Evolutionary conservation across 208 protist genomes (phyloP), one percentile per base, ranked within the genome.

Genomic region (Sergeia podlipaevii): DNA sequence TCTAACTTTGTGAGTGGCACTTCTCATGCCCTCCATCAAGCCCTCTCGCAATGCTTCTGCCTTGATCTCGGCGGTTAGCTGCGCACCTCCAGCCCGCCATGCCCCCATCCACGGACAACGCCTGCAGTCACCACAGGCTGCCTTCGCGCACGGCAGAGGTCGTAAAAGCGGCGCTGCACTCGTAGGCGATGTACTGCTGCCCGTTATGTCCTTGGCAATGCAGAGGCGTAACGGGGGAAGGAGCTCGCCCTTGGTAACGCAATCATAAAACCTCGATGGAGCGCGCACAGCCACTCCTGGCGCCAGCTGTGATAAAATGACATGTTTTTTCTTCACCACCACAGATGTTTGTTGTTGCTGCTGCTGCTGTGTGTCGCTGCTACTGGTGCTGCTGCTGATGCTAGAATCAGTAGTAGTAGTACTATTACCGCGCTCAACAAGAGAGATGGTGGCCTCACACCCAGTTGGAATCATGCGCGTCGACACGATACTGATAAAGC

Each of bases 41-140:
- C 15, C 5, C 11, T 28, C 37, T 20, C 47, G 61, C 3, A 77
- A 37, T 28, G 56, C 18, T 27, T 72, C 62, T 10, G 70, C 39
- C 21, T 80, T 83, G 50, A 74, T 52, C 6, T 64, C 67, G 21
- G 51, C 53, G 10, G 74, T 65, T n/a, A 72, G 61, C 7, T 52
- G 27, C 2, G 30, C 27, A 4, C 59, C 47, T 52, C 52, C 2
- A 39, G 29, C 18, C 4, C 28, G 30, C 54, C 53, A 7, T 67
- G 49, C 36, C 5, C 68, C 67, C 77, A 91, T 89, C 86, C 86
- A 93, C 23, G 82, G 86, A 55, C 82, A 91, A 3, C 70, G 68
- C 24, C n/a, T 10, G 42, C 86, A 93, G 4, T 33, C 60, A 23
- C 37, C 51, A 1, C 26, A 27, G 8, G 52, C 60, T 4, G 74